Conservation (phyloP, 441 rosid genomes). For the Syzygium malaccense region DNA sequence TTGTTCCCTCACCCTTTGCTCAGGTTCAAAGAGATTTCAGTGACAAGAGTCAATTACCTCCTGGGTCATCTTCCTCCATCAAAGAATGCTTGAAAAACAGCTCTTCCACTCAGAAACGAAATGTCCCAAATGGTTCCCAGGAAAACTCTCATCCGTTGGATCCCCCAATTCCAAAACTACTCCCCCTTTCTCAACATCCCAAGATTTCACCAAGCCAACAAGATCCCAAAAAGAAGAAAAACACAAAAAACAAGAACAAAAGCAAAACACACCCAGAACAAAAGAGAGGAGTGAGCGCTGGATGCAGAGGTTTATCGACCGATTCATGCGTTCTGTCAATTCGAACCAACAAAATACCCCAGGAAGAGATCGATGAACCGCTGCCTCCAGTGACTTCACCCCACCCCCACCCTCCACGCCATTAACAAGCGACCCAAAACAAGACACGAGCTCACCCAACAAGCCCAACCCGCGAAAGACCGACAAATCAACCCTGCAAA, state of each 20-base stretch:
- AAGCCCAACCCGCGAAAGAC: background rate
- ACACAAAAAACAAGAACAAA: background rate
- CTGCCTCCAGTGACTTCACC: conserved; percentile 17
- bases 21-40: background rate
- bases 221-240: background rate
- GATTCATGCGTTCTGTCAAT: conserved; percentile 46
- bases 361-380: conserved; percentile 20
- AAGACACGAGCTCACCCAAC: background rate
- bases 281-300: conserved; percentile 41
- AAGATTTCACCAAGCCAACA: background rate
- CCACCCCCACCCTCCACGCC: background rate
- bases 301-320: conserved; percentile 99
- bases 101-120: background rate
- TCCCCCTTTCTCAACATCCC: background rate
- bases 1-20: background rate
- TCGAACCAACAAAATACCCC: conserved; percentile 1
- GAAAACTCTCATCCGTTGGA: background rate
- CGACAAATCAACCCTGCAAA: background rate
- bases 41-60: background rate
- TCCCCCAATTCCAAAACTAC: background rate
- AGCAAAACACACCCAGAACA: background rate
- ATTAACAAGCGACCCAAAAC: background rate
- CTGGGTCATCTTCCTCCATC: background rate
- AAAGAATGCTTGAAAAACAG: background rate
- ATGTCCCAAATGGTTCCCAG: background rate